phyloP scores from a whole-genome alignment of 495 filamentous ascomycete species.

The Penicillium fimorum region DNA sequence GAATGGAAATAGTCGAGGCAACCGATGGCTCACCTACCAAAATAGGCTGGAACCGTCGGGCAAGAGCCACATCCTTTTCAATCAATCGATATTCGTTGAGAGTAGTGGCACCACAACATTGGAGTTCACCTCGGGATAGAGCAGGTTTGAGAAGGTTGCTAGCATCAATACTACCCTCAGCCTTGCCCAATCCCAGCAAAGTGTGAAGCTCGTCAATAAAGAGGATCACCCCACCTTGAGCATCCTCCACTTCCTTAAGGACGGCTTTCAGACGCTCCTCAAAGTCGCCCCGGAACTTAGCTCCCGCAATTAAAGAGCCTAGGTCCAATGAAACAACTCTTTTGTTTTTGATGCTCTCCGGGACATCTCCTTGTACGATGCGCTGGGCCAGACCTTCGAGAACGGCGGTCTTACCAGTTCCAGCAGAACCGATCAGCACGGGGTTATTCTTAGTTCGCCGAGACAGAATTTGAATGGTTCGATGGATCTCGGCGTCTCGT shows the following conservation, averaged over 20 bases:
- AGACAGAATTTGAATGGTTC: slow-evolving; percentile 92
- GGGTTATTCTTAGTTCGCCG: slow-evolving; percentile 96
- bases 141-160: slow-evolving; percentile 96
- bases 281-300: slow-evolving; percentile 94
- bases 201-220: slow-evolving; percentile 97
- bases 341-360: slow-evolving; percentile 95
- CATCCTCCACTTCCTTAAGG: slow-evolving; percentile 84
- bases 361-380: slow-evolving; percentile 90
- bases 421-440: slow-evolving; percentile 86
- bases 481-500: slow-evolving; percentile 83
- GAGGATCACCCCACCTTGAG: slow-evolving; percentile 83
- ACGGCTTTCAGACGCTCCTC: slow-evolving; percentile 92
- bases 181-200: slow-evolving; percentile 87
- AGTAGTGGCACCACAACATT: slow-evolving; percentile 94
- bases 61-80: slow-evolving; percentile 93
- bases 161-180: slow-evolving; percentile 94
- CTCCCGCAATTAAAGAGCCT: slow-evolving; percentile 88
- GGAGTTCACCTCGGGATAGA: slow-evolving; percentile 83
- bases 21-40: slow-evolving; percentile 85
- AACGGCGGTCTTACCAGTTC: slow-evolving; percentile 94
- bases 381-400: slow-evolving; percentile 88
- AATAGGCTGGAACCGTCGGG: slow-evolving; percentile 91
- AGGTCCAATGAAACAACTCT: slow-evolving; percentile 82
- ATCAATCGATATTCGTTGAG: slow-evolving; percentile 87
- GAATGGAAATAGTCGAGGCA: slow-evolving; percentile 89